phyloP scores from a whole-genome alignment of 1,284 basidiomycete genomes.

The Rhodotorula sp. region DNA sequence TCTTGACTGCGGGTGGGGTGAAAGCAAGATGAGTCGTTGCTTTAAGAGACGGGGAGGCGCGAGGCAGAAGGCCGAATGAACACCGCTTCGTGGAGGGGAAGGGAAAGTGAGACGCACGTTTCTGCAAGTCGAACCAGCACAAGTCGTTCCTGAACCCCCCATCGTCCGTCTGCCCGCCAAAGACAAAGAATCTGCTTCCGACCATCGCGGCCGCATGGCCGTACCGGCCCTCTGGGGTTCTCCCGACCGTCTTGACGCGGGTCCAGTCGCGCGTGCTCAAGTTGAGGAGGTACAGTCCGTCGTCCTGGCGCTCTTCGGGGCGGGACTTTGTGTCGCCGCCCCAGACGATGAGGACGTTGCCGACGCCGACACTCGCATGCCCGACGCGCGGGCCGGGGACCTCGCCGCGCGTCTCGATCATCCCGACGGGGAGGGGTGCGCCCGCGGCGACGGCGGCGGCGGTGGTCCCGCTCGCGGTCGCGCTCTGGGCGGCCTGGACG shows the following conservation, averaged over 20 bases:
- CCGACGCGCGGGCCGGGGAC: slow-evolving; percentile 88
- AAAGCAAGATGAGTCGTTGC: no score
- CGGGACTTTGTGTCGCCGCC: slow-evolving; percentile 89
- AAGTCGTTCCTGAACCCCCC: slow-evolving; percentile 84
- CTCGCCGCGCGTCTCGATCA: slow-evolving; percentile 77
- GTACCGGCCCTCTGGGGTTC: slow-evolving; percentile 80
- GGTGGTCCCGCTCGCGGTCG: not conserved
- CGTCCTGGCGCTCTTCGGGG: slow-evolving; percentile 81
- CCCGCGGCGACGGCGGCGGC: not conserved
- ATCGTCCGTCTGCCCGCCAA: slow-evolving; percentile 95
- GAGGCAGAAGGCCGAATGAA: not conserved
- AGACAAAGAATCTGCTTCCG: slow-evolving; percentile 88
- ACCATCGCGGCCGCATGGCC: slow-evolving; percentile 95
- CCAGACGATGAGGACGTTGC: slow-evolving; percentile 96
- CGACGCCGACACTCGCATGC: slow-evolving; percentile 92
- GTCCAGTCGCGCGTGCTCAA: slow-evolving; percentile 94
- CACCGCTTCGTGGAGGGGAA: not conserved
- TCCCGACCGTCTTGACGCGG: slow-evolving; percentile 71
- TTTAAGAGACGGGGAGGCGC: not conserved
- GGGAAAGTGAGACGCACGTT: slow-evolving; percentile 62
- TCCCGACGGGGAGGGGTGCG: slow-evolving; percentile 44
- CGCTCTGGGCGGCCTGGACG: slow-evolving; percentile 59
- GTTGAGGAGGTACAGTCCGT: slow-evolving; percentile 93
- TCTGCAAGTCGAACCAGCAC: slow-evolving; percentile 95
- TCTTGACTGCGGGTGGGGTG: slow-evolving; percentile 57